These are phyloP conservation scores for Nicotiana sylvestris DNA, from an alignment of 257 asterid genomes.

Conservation along the genomic window DNA sequence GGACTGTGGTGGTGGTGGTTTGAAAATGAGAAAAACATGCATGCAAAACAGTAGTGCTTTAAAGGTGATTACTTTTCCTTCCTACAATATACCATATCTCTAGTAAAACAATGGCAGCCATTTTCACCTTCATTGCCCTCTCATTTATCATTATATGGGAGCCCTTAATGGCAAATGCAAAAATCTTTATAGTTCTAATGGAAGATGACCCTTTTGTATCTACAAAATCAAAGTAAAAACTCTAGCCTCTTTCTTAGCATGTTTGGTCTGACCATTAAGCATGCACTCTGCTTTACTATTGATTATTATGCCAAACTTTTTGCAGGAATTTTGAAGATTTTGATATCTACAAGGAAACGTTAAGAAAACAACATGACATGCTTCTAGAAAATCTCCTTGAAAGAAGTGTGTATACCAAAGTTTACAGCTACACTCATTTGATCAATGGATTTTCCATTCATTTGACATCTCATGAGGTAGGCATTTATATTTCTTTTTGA, in stretches of 20 bases:
- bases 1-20: slow-evolving; percentile 22
- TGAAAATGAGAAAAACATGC: slow-evolving; percentile 26
- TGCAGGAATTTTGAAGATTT: slow-evolving; percentile 21
- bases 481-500: neutral
- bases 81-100: neutral
- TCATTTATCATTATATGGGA: slow-evolving; percentile 13
- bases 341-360: slow-evolving; percentile 14
- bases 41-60: slow-evolving; percentile 3
- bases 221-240: slow-evolving; percentile 5
- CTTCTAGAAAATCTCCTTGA: slow-evolving; percentile 45
- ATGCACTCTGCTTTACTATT: neutral
- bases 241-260: neutral
- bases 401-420: slow-evolving; percentile 38
- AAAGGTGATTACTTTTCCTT: neutral
- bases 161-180: slow-evolving; percentile 28
- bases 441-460: slow-evolving; percentile 61
- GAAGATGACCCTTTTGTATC: slow-evolving; percentile 39
- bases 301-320: neutral
- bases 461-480: slow-evolving; percentile 36
- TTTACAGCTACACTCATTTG: slow-evolving; percentile 64
- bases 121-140: slow-evolving; percentile 19
- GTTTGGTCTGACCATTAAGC: neutral
- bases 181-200: slow-evolving; percentile 49
- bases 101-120: slow-evolving; percentile 23
- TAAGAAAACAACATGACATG: slow-evolving; percentile 27